Base-by-base conservation (phyloP, 83 land plant species). In the Larix sibirica region DNA sequence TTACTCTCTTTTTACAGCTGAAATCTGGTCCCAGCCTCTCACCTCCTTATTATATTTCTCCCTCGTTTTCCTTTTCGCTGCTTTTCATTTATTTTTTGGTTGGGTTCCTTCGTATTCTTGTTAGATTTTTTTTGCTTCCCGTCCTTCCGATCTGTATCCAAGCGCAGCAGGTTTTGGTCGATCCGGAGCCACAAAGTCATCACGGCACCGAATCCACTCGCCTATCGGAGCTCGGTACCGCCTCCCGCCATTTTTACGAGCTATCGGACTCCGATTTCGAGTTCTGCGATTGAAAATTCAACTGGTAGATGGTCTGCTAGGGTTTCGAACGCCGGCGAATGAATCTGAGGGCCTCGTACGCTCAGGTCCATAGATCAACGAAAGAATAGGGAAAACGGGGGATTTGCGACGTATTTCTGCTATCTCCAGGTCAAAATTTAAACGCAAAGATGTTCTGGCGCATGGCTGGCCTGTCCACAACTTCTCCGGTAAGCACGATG, bases 381-480 rank as follows among this genome's bases (percentile, higher is more conserved):
- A 38, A 38, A 70, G 12, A 70, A n/a, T 36, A 42, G 36, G 18
- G 21, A n/a, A 70, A 20, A 38, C 44, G 40, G 75, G 75, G 36
- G 18, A 33, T 70, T 70, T 33, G 23, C 75, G 44, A 70, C 75
- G 79, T 56, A 24, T 56, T 82, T 47, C 60, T 18, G 21, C 70
- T 12, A 42, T 44, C 23, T 56, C 59, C 58, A 4, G 16, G 38
- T 66, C 33, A 12, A 18, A 54, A 67, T 82, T 28, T 31, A 14
- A 44, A 59, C 16, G 71, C 47, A 71, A 81, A 59, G 79, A 93
- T 93, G 95, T 93, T 93, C 83, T 93, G 95, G 95, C 91, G 92
- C 63, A 93, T 93, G 93, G 81, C 93, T 1, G 95, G 91, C 10
- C 82, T 93, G 87, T 87, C 93, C 87, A 80, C 93, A 79, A 86